These are phyloP conservation scores for Nakaseomyces nivariensis DNA, from an alignment of 1,139 yeast species.

Conservation along the genomic window DNA sequence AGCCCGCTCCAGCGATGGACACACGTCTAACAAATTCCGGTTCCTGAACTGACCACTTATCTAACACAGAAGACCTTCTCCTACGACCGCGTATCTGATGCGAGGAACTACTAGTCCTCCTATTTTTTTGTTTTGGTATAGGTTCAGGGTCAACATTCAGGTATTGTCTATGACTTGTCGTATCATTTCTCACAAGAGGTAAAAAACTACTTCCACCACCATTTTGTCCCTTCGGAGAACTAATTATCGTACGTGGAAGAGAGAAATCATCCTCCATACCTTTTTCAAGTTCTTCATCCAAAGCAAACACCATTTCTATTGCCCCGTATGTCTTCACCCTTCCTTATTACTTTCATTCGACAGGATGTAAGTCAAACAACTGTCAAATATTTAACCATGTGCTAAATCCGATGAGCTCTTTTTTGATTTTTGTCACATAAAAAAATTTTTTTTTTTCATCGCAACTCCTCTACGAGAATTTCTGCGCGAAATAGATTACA, in stretches of 20 bases:
- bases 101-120: not conserved
- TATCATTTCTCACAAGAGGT: not conserved
- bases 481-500: no score
- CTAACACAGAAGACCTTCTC: slow-evolving; percentile 26
- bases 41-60: slow-evolving; percentile 23
- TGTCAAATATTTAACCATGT: no score
- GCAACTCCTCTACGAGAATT: not conserved
- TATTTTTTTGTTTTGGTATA: not conserved
- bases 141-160: slow-evolving; percentile 3
- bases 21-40: slow-evolving; percentile 24
- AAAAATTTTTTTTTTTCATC: not conserved
- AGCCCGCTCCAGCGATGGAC: slow-evolving; percentile 12
- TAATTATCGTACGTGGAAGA: not conserved
- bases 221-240: not conserved
- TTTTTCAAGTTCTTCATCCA: slow-evolving; percentile 23
- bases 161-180: not conserved
- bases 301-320: slow-evolving; percentile 15
- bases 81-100: slow-evolving; percentile 9
- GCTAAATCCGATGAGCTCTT: not conserved
- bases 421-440: not conserved
- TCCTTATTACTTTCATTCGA: no score
- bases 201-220: not conserved
- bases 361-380: no score
- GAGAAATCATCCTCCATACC: not conserved
- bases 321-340: no score